phyloP scores from a whole-genome alignment of 352 stramenopile species.

The Globisporangium polare region DNA sequence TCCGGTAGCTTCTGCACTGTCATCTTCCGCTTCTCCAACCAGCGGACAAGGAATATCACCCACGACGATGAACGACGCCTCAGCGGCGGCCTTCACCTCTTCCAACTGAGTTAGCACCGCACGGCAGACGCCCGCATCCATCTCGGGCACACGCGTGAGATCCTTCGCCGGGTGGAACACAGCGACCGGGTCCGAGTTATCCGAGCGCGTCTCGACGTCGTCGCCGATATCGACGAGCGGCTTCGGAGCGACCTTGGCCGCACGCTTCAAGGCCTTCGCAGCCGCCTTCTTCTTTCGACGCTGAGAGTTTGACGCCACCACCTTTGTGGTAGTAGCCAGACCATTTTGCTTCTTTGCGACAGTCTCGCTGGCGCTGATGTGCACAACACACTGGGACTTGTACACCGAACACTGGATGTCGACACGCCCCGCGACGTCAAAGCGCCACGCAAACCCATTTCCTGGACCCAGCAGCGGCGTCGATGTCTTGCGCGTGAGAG shows the following conservation, averaged over 20 bases:
- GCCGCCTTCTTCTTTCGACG: slow-evolving; percentile 24
- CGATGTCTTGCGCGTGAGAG: slow-evolving; percentile 11
- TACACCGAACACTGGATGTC: slow-evolving; percentile 35
- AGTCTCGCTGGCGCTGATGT: slow-evolving; percentile 11
- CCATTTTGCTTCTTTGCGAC: slow-evolving; percentile 18
- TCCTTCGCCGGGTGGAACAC: slow-evolving; percentile 43
- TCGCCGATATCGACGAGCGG: slow-evolving; percentile 25
- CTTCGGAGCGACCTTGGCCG: slow-evolving; percentile 4
- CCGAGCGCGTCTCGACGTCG: slow-evolving; percentile 7
- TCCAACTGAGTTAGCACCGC: slow-evolving; percentile 53
- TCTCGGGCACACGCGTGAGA: slow-evolving; percentile 25
- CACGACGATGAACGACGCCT: slow-evolving; percentile 41
- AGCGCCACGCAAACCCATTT: slow-evolving; percentile 31
- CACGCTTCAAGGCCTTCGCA: slow-evolving; percentile 15
- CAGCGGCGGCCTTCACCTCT: slow-evolving; percentile 25
- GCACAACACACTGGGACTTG: slow-evolving; percentile 26
- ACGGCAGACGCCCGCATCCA: slow-evolving; percentile 47
- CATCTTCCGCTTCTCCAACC: slow-evolving; percentile 15
- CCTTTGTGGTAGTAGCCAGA: slow-evolving; percentile 2
- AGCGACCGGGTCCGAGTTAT: slow-evolving; percentile 18
- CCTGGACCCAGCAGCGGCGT: slow-evolving; percentile 24
- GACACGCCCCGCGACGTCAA: slow-evolving; percentile 21
- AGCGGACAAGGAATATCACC: slow-evolving; percentile 57
- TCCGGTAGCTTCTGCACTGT: neutral
- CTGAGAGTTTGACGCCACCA: neutral